Evolutionary conservation across 176 grass and related monocot genomes (phyloP), one percentile per base, ranked within the genome.

Genomic region (Hsuehochloa calcarea): DNA sequence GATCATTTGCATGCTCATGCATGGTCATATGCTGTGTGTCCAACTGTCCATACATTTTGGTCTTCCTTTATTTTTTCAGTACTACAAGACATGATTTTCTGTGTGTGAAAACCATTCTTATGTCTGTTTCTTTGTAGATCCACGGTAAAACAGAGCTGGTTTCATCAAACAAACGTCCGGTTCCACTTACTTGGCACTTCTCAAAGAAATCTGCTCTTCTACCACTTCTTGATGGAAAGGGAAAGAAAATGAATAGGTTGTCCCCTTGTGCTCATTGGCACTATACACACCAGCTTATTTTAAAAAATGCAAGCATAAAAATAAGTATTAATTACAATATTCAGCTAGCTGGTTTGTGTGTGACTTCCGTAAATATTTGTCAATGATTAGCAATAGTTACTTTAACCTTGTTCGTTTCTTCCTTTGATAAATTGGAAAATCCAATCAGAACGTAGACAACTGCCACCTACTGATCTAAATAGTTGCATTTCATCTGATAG

Each of bases 171-270:
- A 98, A 90, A 89, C 90, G 96, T 26, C 96, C 96, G 10, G 93
- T 98, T 62, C 96, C 96, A 65, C 93, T 98, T 85, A 98, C 80
- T 80, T 98, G 96, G 96, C 93, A 98, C 83, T 98, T 98, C 91
- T 98, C 96, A n/a, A 93, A 90, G 88, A 98, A 91, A 85, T 87
- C 82, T 70, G 74, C 83, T 54, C 50, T 93, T 55, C 77, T 83
- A 55, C 93, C 77, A 22, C 96, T 98, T 87, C 85, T 98, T 87
- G 91, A 98, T 89, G 96, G 72, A 74, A 95, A 85, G 82, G 96
- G 95, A 54, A 90, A 92, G 81, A 93, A 90, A 90, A 93, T 98
- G 87, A 98, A 98, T 86, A 98, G 93, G 96, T 98, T 63, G 37
- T 19, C 43, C 76, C 51, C 12, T 82, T 79, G 73, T 83, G 87